A percentile compares a stretch with the other conserved stretches of the same genome.
phyloP scores from a whole-genome alignment of 345 rosid genomes.

The Gossypium thurberi region DNA sequence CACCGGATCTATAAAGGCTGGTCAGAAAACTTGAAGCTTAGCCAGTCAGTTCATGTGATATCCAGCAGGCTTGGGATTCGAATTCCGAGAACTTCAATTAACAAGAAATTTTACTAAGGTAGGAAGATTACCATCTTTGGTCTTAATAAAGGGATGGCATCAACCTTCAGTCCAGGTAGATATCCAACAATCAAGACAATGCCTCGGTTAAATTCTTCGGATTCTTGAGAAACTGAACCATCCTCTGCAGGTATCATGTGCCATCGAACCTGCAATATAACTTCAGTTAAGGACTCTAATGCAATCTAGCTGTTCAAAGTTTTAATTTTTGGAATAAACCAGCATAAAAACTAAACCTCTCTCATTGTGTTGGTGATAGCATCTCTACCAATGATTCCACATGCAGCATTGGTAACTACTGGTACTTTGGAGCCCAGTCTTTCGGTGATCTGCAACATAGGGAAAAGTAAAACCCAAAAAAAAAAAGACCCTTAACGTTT shows the following conservation, averaged over 20 bases:
- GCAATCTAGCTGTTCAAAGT: background rate
- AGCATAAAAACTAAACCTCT: conserved; percentile 39
- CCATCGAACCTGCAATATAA: conserved; percentile 8
- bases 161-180: conserved; percentile 39
- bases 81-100: background rate
- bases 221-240: background rate
- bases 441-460: conserved; percentile 25
- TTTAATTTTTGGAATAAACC: background rate
- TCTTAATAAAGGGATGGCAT: conserved; percentile 25
- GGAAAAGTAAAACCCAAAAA: too few species aligned
- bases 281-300: background rate
- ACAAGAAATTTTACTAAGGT: background rate
- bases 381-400: conserved; percentile 55
- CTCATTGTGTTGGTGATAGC: conserved; percentile 29
- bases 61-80: background rate
- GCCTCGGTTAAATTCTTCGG: conserved; percentile 20
- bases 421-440: conserved; percentile 35
- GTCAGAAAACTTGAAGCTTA: background rate
- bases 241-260: background rate
- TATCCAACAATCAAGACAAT: conserved; percentile 38
- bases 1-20: background rate
- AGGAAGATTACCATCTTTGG: conserved; percentile 19
- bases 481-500: too few species aligned
- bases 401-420: conserved; percentile 26
- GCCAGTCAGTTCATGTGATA: background rate